Conservation (phyloP, 306 rosid genomes). For the Sophora flavescens region DNA sequence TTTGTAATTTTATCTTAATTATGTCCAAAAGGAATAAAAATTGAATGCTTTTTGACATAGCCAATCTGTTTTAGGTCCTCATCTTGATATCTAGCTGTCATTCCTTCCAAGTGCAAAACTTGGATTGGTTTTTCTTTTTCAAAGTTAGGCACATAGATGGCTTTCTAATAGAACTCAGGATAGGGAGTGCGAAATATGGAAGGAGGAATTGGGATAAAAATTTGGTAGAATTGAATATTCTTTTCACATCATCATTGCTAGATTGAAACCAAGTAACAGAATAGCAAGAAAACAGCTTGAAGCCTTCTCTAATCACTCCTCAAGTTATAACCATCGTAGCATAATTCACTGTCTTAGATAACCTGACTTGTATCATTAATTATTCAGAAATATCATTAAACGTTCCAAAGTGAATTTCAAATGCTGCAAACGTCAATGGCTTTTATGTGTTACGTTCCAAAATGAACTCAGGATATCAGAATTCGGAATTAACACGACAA, state of each 20-base stretch:
- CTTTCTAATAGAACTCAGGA: no score
- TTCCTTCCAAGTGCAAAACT: background rate
- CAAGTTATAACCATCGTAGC: no score
- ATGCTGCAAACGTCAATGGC: no score
- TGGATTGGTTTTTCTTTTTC: background rate
- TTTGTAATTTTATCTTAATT: background rate
- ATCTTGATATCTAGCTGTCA: background rate
- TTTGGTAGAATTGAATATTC: slow-evolving; percentile 7
- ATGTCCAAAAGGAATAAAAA: background rate
- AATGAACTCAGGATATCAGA: slow-evolving; percentile 2
- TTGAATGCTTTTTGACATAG: background rate
- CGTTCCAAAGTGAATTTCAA: no score
- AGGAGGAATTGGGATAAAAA: no score
- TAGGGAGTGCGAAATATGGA: no score
- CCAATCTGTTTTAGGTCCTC: slow-evolving; percentile 9
- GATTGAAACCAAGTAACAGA: background rate
- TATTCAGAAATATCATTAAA: no score
- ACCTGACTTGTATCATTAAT: no score
- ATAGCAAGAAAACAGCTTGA: no score
- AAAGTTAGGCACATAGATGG: no score
- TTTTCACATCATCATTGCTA: background rate
- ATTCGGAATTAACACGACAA: background rate
- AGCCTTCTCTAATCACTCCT: no score
- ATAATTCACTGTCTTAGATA: no score
- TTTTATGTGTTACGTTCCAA: background rate